Conservation (phyloP, 441 rosid genomes). For the Bocquillonia castaneifolia region DNA sequence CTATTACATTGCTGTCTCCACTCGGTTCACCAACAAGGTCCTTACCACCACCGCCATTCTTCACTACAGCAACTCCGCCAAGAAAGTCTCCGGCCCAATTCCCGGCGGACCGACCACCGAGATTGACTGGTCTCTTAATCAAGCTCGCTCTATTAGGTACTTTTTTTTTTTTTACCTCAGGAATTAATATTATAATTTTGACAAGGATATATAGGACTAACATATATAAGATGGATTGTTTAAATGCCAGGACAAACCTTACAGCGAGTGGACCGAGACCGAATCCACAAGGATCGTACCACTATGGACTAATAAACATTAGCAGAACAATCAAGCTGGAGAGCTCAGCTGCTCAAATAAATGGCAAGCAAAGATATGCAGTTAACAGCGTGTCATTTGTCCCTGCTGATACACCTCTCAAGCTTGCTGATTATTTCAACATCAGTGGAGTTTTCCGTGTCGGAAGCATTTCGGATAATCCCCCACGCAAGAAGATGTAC, state of each 20-base stretch:
- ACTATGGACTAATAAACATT: slow-evolving; percentile 68
- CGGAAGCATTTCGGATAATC: slow-evolving; percentile 57
- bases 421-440: slow-evolving; percentile 73
- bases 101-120: slow-evolving; percentile 65
- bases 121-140: slow-evolving; percentile 78
- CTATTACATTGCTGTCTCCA: slow-evolving; percentile 68
- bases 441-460: slow-evolving; percentile 56
- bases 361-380: slow-evolving; percentile 78
- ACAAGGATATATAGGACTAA: no score
- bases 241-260: slow-evolving; percentile 55
- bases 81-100: slow-evolving; percentile 49
- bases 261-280: slow-evolving; percentile 97
- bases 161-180: background rate
- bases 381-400: slow-evolving; percentile 69
- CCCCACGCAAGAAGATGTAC: slow-evolving; percentile 47
- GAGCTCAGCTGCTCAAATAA: slow-evolving; percentile 60
- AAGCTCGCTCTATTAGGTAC: slow-evolving; percentile 82
- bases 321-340: slow-evolving; percentile 57
- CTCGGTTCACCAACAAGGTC: slow-evolving; percentile 54
- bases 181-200: no score
- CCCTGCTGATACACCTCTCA: slow-evolving; percentile 71
- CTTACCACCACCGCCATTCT: slow-evolving; percentile 59
- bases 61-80: slow-evolving; percentile 60
- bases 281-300: slow-evolving; percentile 94
- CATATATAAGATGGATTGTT: no score